A percentile compares a stretch with the other conserved stretches of the same genome.
Conservation (phyloP, 1,284 basidiomycete species). For the Austroboletus olivaceoglutinosus region DNA sequence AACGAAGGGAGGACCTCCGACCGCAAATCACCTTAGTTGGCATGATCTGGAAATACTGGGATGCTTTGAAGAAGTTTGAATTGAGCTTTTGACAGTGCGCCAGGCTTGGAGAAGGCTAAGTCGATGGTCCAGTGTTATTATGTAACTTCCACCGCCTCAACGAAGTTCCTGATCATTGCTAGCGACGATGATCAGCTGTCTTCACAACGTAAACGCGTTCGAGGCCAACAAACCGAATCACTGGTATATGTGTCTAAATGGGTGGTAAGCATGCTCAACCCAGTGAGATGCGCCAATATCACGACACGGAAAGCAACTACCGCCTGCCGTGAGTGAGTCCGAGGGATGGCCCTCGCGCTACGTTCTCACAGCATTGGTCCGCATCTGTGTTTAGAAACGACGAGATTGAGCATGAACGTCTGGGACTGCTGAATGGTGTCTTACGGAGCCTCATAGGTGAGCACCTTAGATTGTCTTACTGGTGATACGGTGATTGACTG, state of each 20-base stretch:
- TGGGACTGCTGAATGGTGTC: slow-evolving; percentile 4
- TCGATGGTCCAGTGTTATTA: too few species aligned
- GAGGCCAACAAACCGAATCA: too few species aligned
- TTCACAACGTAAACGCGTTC: neutral
- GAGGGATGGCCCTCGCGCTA: too few species aligned
- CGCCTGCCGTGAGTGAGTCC: slow-evolving; percentile 3
- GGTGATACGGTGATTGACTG: too few species aligned
- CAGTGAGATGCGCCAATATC: slow-evolving; percentile 6
- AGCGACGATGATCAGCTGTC: neutral
- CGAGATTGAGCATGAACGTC: slow-evolving; percentile 4
- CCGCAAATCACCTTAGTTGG: too few species aligned
- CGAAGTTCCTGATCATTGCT: too few species aligned
- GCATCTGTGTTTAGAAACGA: slow-evolving; percentile 1
- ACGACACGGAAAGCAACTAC: slow-evolving; percentile 8
- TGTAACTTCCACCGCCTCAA: too few species aligned
- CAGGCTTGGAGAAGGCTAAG: too few species aligned
- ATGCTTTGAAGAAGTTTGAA: too few species aligned
- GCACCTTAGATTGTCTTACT: neutral
- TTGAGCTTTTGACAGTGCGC: too few species aligned
- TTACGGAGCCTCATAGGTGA: slow-evolving; percentile 2
- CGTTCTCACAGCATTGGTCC: neutral
- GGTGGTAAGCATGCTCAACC: neutral
- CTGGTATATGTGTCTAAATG: neutral
- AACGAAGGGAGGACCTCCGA: too few species aligned
- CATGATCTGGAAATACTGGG: too few species aligned